Base-by-base conservation (phyloP, 179 eudicot species). In the Beta corolliflora region DNA sequence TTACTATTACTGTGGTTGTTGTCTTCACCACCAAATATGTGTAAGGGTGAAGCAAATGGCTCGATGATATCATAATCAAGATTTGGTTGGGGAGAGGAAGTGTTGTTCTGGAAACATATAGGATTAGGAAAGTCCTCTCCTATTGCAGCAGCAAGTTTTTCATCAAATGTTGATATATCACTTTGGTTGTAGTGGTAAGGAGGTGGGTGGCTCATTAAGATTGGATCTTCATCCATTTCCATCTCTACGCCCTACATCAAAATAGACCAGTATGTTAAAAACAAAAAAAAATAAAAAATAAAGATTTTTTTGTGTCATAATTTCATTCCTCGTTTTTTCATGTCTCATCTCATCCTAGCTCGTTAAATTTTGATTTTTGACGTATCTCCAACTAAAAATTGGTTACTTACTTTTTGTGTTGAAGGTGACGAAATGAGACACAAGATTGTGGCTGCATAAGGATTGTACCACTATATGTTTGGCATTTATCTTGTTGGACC, bases 41-140 rank as follows among this genome's bases (percentile, higher is more conserved):
- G 29, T 2, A 31, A 59, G 4, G 72, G 12, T 1, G 79, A 19
- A 8, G 13, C 2, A 25, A 52, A 18, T 29, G 14, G 61, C 0
- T 66, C 64, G 1, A 77, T 53, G 16, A 63, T 21, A 41, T 60
- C 1, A 45, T 10, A 2, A 45, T 77, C 71, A 23, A 77, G 23
- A 64, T 77, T 73, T 14, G 11, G 19, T 12, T 66, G 23, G 9
- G 61, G 64, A 18, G 73, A 66, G 5, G 50, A 15, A 4, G 71
- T 66, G 61, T 31, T 5, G 52, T 63, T 77, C 5, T 54, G 46
- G 8, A 6, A 13, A 5, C 60, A 31, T 48, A 65, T 29, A 25
- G 73, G 64, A 29, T 77, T 52, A 15, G 50, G 73, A 52, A 77
- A 77, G 2, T 66, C 73, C 6, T 50, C 73, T 7, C 73, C 71